Evolutionary conservation across 257 asterid genomes (phyloP).

Genomic region (Salvia splendens): DNA sequence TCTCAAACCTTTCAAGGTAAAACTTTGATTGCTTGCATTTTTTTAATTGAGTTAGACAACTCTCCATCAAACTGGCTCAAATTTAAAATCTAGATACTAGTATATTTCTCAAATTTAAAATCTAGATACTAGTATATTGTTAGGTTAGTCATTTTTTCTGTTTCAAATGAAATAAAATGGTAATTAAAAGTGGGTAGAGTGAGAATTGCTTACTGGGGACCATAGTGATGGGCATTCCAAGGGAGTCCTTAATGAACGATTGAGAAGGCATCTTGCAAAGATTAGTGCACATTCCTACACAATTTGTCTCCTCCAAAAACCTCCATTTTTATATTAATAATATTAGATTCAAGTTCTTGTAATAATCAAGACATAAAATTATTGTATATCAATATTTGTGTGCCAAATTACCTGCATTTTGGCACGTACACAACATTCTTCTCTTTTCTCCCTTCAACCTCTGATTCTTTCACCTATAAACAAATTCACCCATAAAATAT

Average conservation of each 20-base stretch:
- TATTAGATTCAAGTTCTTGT: too few species aligned
- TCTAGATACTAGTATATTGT: too few species aligned
- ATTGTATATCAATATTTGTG: too few species aligned
- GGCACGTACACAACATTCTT: slow-evolving; percentile 72
- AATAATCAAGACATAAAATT: too few species aligned
- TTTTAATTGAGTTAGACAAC: too few species aligned
- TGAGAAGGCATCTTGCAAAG: slow-evolving; percentile 96
- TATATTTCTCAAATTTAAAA: too few species aligned
- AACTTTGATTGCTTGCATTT: too few species aligned
- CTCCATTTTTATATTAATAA: slow-evolving; percentile 35
- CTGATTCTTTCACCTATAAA: slow-evolving; percentile 72
- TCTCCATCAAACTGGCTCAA: too few species aligned
- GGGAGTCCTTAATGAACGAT: slow-evolving; percentile 72
- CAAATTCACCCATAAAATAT: background rate
- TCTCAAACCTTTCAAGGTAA: too few species aligned
- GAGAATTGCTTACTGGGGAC: slow-evolving; percentile 74
- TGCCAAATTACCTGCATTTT: slow-evolving; percentile 76
- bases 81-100: too few species aligned
- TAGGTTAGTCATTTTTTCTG: too few species aligned
- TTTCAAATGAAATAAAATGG: too few species aligned
- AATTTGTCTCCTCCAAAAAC: slow-evolving; percentile 86
- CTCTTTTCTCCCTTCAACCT: slow-evolving; percentile 62
- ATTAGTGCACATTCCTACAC: slow-evolving; percentile 97
- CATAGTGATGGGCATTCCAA: slow-evolving; percentile 80
- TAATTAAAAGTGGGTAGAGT: background rate